Base-by-base conservation (phyloP, 805 yeast genomes). In the Yueomyces sp. region DNA sequence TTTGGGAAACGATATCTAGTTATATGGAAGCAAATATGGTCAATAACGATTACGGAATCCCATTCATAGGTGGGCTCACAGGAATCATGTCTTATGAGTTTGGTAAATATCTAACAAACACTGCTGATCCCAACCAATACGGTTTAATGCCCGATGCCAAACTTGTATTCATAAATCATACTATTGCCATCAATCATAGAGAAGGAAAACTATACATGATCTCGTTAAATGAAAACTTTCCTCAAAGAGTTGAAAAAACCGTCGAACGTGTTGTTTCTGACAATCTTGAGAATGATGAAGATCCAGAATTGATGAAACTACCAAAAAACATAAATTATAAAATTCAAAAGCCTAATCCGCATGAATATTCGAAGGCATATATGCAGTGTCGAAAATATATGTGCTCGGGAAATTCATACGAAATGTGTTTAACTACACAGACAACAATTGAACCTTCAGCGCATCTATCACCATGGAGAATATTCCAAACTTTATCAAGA, bases 31-130 rank as follows among this genome's bases (percentile, higher is more conserved):
- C 38, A 29, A 49, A 49, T 28, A 37, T 53, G 19, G 40, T 45
- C 19, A 32, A 41, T 5, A 45, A 49, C 26, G 38, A 39, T n/a
- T 43, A 66, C 5, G 62, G 65, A 0, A 64, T 85, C 26, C 95
- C 95, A 1, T 92, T 92, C 53, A 65, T 77, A 45, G 97, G 98
- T n/a, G 99, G 99, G 0, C 69, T 85, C 32, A 67, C 88, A 44
- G 99, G 99, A 4, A 68, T 81, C 38, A 60, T 92, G 8, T 81
- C 94, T 0, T 92, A 92, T 57, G 98, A 90, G 58, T 90, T 84
- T 63, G 95, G 95, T 0, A 72, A 73, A 28, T 70, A 68, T 42
- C 53, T 69, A 2, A 30, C 43, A 5, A 65, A 70, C 33, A 48
- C 72, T 3, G 7, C 40, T 7, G 66, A 76, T 1, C 55, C 53